Evolutionary conservation across 495 filamentous ascomycete genomes (phyloP).

Genomic region (Rhypophila decipiens): DNA sequence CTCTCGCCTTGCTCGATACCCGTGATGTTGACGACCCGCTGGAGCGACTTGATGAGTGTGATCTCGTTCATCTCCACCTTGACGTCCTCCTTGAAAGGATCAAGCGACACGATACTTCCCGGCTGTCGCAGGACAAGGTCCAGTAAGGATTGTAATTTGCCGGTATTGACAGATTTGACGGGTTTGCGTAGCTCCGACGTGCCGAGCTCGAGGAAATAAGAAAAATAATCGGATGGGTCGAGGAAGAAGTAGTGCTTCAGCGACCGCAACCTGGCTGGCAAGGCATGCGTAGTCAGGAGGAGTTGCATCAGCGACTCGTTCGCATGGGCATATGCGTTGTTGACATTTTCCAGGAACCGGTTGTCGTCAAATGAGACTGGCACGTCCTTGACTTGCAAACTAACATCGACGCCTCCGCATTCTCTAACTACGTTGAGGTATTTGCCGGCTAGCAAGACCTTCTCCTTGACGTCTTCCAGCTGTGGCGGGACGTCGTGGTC

Average conservation of each 20-base stretch:
- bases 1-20: constrained; percentile 86
- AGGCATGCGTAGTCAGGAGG: constrained; percentile 83
- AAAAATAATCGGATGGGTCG: constrained; percentile 94
- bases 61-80: constrained; percentile 96
- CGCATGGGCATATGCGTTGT: constrained; percentile 87
- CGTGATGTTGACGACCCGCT: constrained; percentile 91
- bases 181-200: constrained; percentile 83
- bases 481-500: constrained; percentile 89
- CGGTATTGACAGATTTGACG: constrained; percentile 78
- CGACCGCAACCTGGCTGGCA: constrained; percentile 78
- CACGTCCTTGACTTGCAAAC: constrained; percentile 79
- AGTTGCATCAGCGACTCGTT: constrained; percentile 90
- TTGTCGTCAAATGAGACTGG: constrained; percentile 87
- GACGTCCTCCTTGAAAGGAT: constrained; percentile 96
- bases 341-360: constrained; percentile 90
- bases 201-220: constrained; percentile 89
- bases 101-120: constrained; percentile 85
- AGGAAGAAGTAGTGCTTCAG: constrained; percentile 99
- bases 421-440: constrained; percentile 97
- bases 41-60: constrained; percentile 83
- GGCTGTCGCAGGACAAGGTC: constrained; percentile 93
- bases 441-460: constrained; percentile 90
- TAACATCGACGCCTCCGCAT: constrained; percentile 92
- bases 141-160: constrained; percentile 87
- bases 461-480: constrained; percentile 84